phyloP scores from a whole-genome alignment of 768 basidiomycete genomes.

The Leccinum disarticulatum region DNA sequence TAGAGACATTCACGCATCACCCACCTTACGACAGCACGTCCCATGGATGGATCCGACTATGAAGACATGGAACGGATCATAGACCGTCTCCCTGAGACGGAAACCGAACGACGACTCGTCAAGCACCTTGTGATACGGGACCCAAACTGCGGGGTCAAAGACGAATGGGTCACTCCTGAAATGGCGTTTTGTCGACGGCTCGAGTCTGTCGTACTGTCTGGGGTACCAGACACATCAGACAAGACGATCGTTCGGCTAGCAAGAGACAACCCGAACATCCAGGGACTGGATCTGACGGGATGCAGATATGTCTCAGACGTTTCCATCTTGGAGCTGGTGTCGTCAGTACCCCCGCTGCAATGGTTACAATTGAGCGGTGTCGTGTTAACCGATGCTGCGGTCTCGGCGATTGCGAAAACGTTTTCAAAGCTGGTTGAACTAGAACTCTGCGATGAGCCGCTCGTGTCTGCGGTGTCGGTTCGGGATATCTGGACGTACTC shows the following conservation, averaged over 20 bases:
- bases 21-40: conserved; percentile 2
- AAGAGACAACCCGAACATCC: conserved; percentile 59
- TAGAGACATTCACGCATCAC: not conserved
- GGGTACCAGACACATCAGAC: conserved; percentile 68
- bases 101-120: conserved; percentile 57
- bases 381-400: conserved; percentile 56
- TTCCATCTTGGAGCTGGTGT: conserved; percentile 71
- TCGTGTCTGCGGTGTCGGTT: conserved; percentile 66
- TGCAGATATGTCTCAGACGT: conserved; percentile 77
- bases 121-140: conserved; percentile 58
- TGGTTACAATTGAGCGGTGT: conserved; percentile 72
- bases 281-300: conserved; percentile 72
- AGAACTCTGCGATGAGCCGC: conserved; percentile 69
- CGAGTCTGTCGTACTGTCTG: conserved; percentile 65
- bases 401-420: conserved; percentile 70
- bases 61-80: conserved; percentile 60
- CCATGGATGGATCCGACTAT: conserved; percentile 29
- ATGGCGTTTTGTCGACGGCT: conserved; percentile 63
- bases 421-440: conserved; percentile 81
- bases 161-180: conserved; percentile 59
- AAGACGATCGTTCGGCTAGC: conserved; percentile 65
- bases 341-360: conserved; percentile 64
- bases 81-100: conserved; percentile 58
- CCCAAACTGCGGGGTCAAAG: conserved; percentile 42
- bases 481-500: conserved; percentile 83